Evolutionary conservation across 306 rosid species (phyloP).

Genomic region (Ormosia semicastrata): DNA sequence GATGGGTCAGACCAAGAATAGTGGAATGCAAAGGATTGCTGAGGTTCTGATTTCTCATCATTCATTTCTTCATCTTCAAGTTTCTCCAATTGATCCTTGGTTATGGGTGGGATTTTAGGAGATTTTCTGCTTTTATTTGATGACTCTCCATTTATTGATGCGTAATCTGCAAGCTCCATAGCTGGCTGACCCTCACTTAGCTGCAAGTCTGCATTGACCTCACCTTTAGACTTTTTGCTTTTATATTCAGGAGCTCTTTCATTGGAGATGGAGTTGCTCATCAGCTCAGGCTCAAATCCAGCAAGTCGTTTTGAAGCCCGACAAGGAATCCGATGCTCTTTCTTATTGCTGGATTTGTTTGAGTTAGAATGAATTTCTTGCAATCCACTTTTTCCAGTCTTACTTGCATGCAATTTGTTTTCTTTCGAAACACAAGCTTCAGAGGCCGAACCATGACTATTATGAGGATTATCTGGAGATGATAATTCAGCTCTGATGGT

Average conservation of each 20-base stretch:
- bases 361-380: conserved; percentile 19
- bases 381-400: conserved; percentile 23
- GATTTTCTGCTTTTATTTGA: conserved; percentile 17
- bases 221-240: conserved; percentile 29
- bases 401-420: conserved; percentile 25
- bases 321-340: conserved; percentile 34
- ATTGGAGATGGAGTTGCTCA: conserved; percentile 23
- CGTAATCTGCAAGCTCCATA: conserved; percentile 19
- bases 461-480: conserved; percentile 22
- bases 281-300: conserved; percentile 46
- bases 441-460: conserved; percentile 10
- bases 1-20: conserved; percentile 77
- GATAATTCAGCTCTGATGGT: conserved; percentile 50
- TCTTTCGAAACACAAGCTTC: conserved; percentile 17
- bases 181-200: conserved; percentile 12
- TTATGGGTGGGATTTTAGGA: conserved; percentile 17
- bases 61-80: conserved; percentile 34
- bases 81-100: conserved; percentile 24
- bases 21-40: conserved; percentile 41
- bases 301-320: conserved; percentile 51
- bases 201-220: conserved; percentile 25
- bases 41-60: conserved; percentile 39
- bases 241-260: conserved; percentile 36
- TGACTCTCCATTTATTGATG: conserved; percentile 18
- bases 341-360: conserved; percentile 41